Evolutionary conservation across 1,139 yeast genomes (phyloP).

Genomic region (Candida pseudoviswanathii): DNA sequence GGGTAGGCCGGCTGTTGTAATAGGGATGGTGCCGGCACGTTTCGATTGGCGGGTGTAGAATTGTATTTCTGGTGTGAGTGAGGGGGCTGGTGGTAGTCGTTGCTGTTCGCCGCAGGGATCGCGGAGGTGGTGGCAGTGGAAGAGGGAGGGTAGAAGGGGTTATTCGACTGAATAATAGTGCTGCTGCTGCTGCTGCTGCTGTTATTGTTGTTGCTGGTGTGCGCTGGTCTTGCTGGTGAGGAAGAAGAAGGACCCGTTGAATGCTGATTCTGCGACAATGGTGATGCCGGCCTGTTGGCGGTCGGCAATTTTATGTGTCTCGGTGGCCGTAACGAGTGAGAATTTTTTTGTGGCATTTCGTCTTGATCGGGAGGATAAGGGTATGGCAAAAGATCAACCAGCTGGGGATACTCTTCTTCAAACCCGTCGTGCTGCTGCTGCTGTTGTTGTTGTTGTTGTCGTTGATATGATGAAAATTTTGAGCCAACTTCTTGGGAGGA

Average conservation of each 20-base stretch:
- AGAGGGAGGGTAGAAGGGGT: not conserved
- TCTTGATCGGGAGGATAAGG: not conserved
- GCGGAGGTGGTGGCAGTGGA: not conserved
- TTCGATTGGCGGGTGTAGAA: not conserved
- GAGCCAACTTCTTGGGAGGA: not conserved
- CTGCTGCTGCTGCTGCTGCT: not conserved
- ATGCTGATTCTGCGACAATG: not conserved
- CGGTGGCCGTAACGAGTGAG: constrained; percentile 8
- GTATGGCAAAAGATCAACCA: not conserved
- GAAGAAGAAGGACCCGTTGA: not conserved
- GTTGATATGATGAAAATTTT: not conserved
- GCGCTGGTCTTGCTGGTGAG: not conserved
- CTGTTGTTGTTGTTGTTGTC: not conserved
- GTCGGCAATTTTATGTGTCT: constrained; percentile 9
- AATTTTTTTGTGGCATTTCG: constrained; percentile 3
- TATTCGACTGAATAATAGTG: not conserved
- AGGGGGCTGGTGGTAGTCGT: not conserved
- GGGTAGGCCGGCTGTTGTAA: constrained; percentile 3
- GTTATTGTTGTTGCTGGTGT: not conserved
- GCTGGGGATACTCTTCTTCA: not conserved
- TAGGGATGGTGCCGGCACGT: constrained; percentile 8
- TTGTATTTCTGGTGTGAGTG: constrained; percentile 1
- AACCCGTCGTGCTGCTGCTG: not conserved
- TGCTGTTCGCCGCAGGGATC: not conserved
- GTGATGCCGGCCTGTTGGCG: not conserved